Percentiles rank a stretch among this genome's conserved stretches.
Evolutionary conservation across 176 grass and related monocot species (phyloP).

Genomic region (sorghum (Sorghum bicolor)): Sorghum_bicolor_NCBIv3 NC_012872.2:52010501-52011000

Average conservation of each 20-base stretch:
- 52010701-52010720: constrained; percentile 2
- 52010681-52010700: constrained; percentile 20
- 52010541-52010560: background rate
- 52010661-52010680: constrained; percentile 9
- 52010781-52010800: constrained; percentile 16
- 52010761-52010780: constrained; percentile 31
- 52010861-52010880: constrained; percentile 98
- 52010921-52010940: constrained; percentile 9
- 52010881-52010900: constrained; percentile 80
- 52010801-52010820: constrained; percentile 94
- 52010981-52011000: constrained; percentile 99
- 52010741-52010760: constrained; percentile 24
- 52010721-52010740: constrained; percentile 6
- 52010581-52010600: background rate
- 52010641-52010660: background rate
- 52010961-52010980: constrained; percentile 43
- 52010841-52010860: constrained; percentile 96
- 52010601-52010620: background rate
- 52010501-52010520: background rate
- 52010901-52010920: constrained; percentile 6
- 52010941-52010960: constrained; percentile 20
- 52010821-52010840: constrained; percentile 79
- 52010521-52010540: background rate
- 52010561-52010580: background rate
- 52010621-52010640: background rate